Conservation (phyloP, 2,329 filamentous ascomycete genomes). For the Xylaria arbuscula region DNA sequence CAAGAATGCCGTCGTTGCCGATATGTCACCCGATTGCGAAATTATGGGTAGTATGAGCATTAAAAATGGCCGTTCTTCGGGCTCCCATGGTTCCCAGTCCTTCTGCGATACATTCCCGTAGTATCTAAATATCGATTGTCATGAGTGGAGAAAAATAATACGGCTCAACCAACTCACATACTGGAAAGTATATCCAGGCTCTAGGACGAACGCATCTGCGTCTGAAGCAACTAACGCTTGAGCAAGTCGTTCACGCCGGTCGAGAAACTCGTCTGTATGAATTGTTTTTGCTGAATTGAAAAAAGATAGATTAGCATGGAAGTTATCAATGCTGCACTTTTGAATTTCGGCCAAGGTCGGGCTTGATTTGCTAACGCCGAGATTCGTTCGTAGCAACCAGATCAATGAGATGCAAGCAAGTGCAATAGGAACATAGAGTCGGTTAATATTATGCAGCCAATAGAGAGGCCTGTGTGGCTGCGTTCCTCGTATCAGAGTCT, state of each 20-base stretch:
- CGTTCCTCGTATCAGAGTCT: not conserved
- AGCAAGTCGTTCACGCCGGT: slow-evolving; percentile 67
- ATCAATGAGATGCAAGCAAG: not conserved
- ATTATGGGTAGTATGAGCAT: slow-evolving; percentile 67
- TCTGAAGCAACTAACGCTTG: slow-evolving; percentile 62
- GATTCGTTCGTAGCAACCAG: not conserved
- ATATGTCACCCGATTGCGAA: slow-evolving; percentile 54
- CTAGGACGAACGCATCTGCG: slow-evolving; percentile 69
- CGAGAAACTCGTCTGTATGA: slow-evolving; percentile 62
- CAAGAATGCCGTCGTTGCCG: slow-evolving; percentile 68
- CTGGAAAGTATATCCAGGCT: slow-evolving; percentile 73
- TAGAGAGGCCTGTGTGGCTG: not conserved
- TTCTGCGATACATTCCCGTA: slow-evolving; percentile 70
- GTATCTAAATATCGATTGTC: slow-evolving; percentile 51
- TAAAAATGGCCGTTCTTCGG: slow-evolving; percentile 71
- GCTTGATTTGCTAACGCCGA: not conserved
- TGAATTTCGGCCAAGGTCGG: slow-evolving; percentile 37
- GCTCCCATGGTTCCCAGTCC: slow-evolving; percentile 74
- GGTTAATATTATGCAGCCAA: not conserved
- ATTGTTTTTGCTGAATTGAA: slow-evolving; percentile 62
- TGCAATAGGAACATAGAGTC: not conserved
- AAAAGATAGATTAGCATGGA: slow-evolving; percentile 63
- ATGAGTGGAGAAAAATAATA: not conserved
- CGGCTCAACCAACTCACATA: slow-evolving; percentile 43
- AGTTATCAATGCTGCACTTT: slow-evolving; percentile 64